Base-by-base conservation (phyloP, 1,284 basidiomycete genomes). In the Phlebopus sp. region DNA sequence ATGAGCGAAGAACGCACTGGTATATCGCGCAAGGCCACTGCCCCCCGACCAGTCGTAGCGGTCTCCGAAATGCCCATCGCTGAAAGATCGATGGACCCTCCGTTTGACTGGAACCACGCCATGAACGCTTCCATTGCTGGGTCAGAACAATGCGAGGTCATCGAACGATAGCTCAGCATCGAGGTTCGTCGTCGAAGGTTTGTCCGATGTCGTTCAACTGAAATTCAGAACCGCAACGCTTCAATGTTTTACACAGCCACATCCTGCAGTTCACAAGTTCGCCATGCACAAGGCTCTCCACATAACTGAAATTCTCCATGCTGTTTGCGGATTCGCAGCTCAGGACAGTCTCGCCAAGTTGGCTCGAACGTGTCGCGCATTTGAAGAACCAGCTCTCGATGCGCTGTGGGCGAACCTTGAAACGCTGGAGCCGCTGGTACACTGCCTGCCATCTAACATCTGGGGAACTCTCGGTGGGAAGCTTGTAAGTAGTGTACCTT, bases 21-120 rank as follows among this genome's bases (percentile, higher is more conserved):
- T 52, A 95, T 83, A 60, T 91, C 79, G 53, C 73, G 69, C 19
- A 84, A 64, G 0, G 92, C 91, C 32, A 90, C 61, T 4, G 80
- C 84, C 18, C 90, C 90, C 18, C 86, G 77, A 18, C 90, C 90
- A 57, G 75, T 77, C 2, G 67, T 73, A 35, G 77, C 70, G 62
- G 87, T 75, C 41, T 72, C 65, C 32, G 70, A 64, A 56, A 86
- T 67, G 30, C 74, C 75, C 67, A 80, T 71, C 7, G 59, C 61
- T 34, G 59, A 56, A 0, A 53, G 48, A 51, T 82, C 79, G 18
- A 82, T 34, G 10, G 47, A 55, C 1, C 77, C 81, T 29, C 70
- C 67, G 50, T 73, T 66, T 1, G 51, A 45, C 42, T 60, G 58
- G 56, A 78, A 78, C 77, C 77, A 79, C 34, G 38, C 38, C 14